Base-by-base conservation (phyloP, 1,284 basidiomycete species). In the Puccinia novopanici region DNA sequence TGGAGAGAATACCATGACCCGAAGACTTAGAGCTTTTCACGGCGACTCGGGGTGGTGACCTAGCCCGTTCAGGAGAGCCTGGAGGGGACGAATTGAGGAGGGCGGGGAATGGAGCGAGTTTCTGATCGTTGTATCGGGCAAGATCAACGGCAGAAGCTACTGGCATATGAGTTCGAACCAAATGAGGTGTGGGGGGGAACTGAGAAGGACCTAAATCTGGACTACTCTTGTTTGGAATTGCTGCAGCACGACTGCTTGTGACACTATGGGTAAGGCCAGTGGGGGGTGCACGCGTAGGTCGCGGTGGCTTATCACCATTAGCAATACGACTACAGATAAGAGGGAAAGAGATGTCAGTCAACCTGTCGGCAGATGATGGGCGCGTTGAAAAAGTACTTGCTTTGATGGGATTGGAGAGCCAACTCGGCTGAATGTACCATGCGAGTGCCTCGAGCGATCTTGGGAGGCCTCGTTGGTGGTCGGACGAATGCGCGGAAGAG, bases 81-180 rank as follows among this genome's bases (percentile, higher is more conserved):
- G 70, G 40, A 2, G 77, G 67, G 22, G 68, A 50, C 9, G 61
- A 55, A 37, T 48, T 37, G 45, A 80, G 63, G 6, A 80, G 71
- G 12, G 71, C 93, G 6, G 93, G 93, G 88, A 95, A 95, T 0
- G 93, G 93, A 85, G 92, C 92, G 27, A 95, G 88, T 85, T 95
- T 95, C 42, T 91, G 88, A 83, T 92, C 91, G 77, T 89, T 89
- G 85, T 93, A 93, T 84, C 89, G 86, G 82, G 87, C 81, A 83
- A 88, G 86, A 83, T 91, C 90, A 52, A 88, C 88, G 24, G 89
- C 88, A 24, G 91, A 90, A 22, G 89, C 88, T 27, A 89, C 88
- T 37, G 92, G 91, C 67, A 92, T 89, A 30, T 79, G 68, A 22
- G 68, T 71, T 45, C 54, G 52, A 22, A 91, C 91, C 10, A 92